These are phyloP conservation scores for Penicillium simplicissimum DNA, from an alignment of 495 filamentous ascomycete genomes.

Conservation along the genomic window DNA sequence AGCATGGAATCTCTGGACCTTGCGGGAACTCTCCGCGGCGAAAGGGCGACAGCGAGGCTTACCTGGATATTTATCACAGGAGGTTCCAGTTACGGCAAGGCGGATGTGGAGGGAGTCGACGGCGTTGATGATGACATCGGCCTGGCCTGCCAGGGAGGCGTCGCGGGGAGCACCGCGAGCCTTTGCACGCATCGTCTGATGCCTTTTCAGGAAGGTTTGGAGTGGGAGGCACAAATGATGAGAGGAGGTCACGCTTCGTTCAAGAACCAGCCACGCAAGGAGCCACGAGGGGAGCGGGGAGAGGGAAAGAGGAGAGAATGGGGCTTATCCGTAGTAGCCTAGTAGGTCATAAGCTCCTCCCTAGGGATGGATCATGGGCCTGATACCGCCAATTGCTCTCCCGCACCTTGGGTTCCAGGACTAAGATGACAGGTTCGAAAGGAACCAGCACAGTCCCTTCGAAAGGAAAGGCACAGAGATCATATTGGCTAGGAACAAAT, in stretches of 20 bases:
- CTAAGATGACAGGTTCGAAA: background rate
- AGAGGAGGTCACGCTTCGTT: conserved; percentile 18
- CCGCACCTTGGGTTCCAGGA: background rate
- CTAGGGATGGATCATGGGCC: too few relatives aligned
- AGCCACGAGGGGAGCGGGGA: conserved; percentile 19
- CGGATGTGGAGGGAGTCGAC: conserved; percentile 38
- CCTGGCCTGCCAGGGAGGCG: conserved; percentile 7
- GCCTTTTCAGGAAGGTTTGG: background rate
- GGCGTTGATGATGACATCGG: conserved; percentile 29
- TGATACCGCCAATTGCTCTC: conserved; percentile 16
- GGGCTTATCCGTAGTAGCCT: conserved; percentile 20
- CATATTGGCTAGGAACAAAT: background rate
- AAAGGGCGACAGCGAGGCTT: conserved; percentile 12
- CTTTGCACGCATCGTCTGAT: conserved; percentile 20
- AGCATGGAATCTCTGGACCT: conserved; percentile 1
- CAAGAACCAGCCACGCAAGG: conserved; percentile 19
- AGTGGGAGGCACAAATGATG: background rate
- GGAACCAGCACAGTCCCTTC: background rate
- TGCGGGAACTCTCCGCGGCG: conserved; percentile 8
- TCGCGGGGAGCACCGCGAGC: conserved; percentile 13
- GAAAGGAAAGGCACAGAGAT: conserved; percentile 6
- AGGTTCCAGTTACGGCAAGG: conserved; percentile 30
- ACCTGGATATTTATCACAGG: conserved; percentile 50
- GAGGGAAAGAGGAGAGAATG: conserved; percentile 21
- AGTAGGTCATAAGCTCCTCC: too few relatives aligned